phyloP scores from a whole-genome alignment of 1,284 basidiomycete genomes.

The Takashimella tepidaria region DNA sequence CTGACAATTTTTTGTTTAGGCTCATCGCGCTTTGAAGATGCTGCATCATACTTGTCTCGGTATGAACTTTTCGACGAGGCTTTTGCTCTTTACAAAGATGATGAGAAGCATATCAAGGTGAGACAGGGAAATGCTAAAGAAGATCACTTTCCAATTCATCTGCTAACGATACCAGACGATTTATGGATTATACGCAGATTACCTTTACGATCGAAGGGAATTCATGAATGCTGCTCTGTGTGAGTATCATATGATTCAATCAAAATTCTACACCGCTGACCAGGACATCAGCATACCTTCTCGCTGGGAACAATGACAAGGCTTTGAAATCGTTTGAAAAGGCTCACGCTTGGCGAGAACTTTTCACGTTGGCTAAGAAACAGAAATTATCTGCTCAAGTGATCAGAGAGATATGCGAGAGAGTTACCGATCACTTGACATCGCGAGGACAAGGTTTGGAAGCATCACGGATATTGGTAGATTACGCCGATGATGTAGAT shows the following conservation, averaged over 20 bases:
- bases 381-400: conserved; percentile 53
- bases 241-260: conserved; percentile 42
- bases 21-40: conserved; percentile 61
- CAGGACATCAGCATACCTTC: conserved; percentile 63
- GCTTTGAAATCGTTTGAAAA: conserved; percentile 82
- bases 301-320: conserved; percentile 60
- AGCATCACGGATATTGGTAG: conserved; percentile 76
- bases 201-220: conserved; percentile 77
- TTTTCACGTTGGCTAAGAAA: conserved; percentile 69
- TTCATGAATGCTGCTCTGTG: conserved; percentile 77
- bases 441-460: conserved; percentile 74
- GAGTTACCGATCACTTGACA: conserved; percentile 76
- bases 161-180: conserved; percentile 49
- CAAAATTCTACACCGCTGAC: conserved; percentile 1
- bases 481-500: conserved; percentile 77
- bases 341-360: conserved; percentile 79
- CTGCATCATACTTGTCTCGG: conserved; percentile 69
- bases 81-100: conserved; percentile 64
- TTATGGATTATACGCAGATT: conserved; percentile 78
- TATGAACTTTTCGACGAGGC: conserved; percentile 73
- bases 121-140: too few relatives aligned
- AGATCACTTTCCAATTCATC: too few relatives aligned
- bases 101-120: conserved; percentile 59
- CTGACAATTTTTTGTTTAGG: conserved; percentile 8
- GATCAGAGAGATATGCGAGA: conserved; percentile 60